phyloP scores from a whole-genome alignment of 768 basidiomycete species.

The Nidula microcarpa region DNA sequence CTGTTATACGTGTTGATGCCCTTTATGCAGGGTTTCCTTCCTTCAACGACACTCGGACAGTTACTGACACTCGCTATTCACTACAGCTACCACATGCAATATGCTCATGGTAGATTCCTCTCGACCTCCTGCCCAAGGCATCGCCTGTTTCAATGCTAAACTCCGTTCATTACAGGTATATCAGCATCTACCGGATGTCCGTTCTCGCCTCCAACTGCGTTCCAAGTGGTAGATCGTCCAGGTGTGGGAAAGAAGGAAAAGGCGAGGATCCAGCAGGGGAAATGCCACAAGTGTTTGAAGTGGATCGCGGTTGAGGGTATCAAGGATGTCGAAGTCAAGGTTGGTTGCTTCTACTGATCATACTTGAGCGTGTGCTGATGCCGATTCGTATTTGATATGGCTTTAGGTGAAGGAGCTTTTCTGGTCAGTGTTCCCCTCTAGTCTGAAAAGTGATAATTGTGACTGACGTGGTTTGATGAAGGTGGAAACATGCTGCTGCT shows the following conservation, averaged over 20 bases:
- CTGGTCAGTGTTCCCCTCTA: constrained; percentile 44
- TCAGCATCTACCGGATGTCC: constrained; percentile 66
- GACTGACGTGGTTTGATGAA: constrained; percentile 11
- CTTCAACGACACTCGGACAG: not conserved
- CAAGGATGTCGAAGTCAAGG: constrained; percentile 74
- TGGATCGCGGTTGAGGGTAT: constrained; percentile 75
- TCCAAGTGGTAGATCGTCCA: constrained; percentile 44
- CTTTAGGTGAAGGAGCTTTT: constrained; percentile 67
- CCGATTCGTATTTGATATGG: not conserved
- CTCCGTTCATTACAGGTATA: constrained; percentile 44
- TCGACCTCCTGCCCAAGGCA: not conserved
- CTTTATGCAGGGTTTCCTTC: not conserved
- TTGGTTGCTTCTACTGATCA: constrained; percentile 14
- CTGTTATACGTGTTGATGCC: not conserved
- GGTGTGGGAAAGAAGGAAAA: constrained; percentile 60
- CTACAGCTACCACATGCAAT: constrained; percentile 78
- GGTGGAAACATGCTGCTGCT: constrained; percentile 83
- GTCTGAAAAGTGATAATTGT: not conserved
- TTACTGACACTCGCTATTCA: not conserved
- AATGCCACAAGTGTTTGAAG: constrained; percentile 71
- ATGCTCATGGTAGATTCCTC: constrained; percentile 57
- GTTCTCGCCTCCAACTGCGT: constrained; percentile 72
- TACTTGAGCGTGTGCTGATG: not conserved
- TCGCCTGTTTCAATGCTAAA: constrained; percentile 1
- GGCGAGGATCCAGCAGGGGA: constrained; percentile 57